Evolutionary conservation across 768 basidiomycete genomes (phyloP).

Genomic region (Amanita rimosa): DNA sequence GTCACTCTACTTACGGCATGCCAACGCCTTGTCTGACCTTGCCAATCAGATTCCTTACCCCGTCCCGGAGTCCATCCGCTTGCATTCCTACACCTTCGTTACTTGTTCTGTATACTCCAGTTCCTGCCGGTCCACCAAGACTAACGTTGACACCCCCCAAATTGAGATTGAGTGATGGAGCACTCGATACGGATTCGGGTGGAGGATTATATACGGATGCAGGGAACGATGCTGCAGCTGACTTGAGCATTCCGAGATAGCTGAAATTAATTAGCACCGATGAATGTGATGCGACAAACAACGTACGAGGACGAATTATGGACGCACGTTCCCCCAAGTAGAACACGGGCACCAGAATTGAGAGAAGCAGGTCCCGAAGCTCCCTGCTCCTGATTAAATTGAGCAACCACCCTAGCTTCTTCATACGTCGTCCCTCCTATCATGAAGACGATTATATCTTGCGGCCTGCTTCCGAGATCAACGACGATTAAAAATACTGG

Average conservation of each 20-base stretch:
- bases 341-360: conserved; percentile 56
- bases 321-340: conserved; percentile 90
- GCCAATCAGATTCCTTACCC: conserved; percentile 76
- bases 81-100: conserved; percentile 65
- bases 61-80: conserved; percentile 83
- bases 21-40: conserved; percentile 73
- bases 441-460: conserved; percentile 95
- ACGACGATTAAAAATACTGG: background rate
- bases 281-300: conserved; percentile 1
- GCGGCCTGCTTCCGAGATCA: conserved; percentile 44
- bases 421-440: conserved; percentile 96
- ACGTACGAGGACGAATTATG: conserved; percentile 88
- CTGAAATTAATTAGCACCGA: conserved; percentile 24
- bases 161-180: conserved; percentile 81
- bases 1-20: conserved; percentile 23
- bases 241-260: conserved; percentile 82
- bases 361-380: conserved; percentile 33
- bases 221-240: conserved; percentile 54
- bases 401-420: conserved; percentile 76
- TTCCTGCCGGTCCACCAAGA: conserved; percentile 77
- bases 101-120: conserved; percentile 77
- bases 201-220: conserved; percentile 63
- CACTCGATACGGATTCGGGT: conserved; percentile 58
- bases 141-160: conserved; percentile 89
- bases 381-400: conserved; percentile 75